Percentiles rank a stretch among this genome's conserved stretches.
These are phyloP conservation scores for Lathyrus tuberosus DNA, from an alignment of 306 rosid genomes.

Conservation along the genomic window DNA sequence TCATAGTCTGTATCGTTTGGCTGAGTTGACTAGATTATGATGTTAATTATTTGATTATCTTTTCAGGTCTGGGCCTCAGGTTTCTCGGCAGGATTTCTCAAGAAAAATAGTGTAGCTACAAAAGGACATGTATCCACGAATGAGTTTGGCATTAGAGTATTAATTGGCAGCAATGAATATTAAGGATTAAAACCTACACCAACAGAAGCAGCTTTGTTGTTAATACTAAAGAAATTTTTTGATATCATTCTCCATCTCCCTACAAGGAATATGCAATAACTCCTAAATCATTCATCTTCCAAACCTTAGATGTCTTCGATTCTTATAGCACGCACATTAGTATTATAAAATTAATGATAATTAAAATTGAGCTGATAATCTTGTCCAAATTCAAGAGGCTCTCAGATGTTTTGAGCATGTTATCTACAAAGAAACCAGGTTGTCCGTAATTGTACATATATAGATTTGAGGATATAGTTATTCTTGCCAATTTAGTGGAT, in stretches of 20 bases:
- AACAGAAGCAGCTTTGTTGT: conserved; percentile 75
- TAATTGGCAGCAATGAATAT: conserved; percentile 45
- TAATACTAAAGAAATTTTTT: conserved; percentile 74
- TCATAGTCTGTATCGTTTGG: too few species aligned
- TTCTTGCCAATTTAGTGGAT: conserved; percentile 79
- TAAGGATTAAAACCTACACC: conserved; percentile 68
- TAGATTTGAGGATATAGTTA: conserved; percentile 87
- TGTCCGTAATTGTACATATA: conserved; percentile 93
- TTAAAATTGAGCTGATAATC: background rate
- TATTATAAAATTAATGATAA: too few species aligned
- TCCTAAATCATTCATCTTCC: conserved; percentile 25
- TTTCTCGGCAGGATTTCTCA: conserved; percentile 92
- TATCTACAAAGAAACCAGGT: conserved; percentile 78
- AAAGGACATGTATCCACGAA: conserved; percentile 54
- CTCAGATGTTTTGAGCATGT: conserved; percentile 68
- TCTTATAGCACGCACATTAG: conserved; percentile 19
- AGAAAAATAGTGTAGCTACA: conserved; percentile 83
- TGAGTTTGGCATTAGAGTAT: conserved; percentile 50
- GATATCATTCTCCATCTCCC: conserved; percentile 82
- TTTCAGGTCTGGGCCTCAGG: conserved; percentile 55
- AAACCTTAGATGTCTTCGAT: conserved; percentile 13
- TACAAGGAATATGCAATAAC: conserved; percentile 73
- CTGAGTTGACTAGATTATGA: too few species aligned
- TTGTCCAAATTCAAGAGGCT: conserved; percentile 73
- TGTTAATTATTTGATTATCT: too few species aligned